These are phyloP conservation scores for Somion occarium DNA, from an alignment of 1,284 basidiomycete species.

Conservation along the genomic window DNA sequence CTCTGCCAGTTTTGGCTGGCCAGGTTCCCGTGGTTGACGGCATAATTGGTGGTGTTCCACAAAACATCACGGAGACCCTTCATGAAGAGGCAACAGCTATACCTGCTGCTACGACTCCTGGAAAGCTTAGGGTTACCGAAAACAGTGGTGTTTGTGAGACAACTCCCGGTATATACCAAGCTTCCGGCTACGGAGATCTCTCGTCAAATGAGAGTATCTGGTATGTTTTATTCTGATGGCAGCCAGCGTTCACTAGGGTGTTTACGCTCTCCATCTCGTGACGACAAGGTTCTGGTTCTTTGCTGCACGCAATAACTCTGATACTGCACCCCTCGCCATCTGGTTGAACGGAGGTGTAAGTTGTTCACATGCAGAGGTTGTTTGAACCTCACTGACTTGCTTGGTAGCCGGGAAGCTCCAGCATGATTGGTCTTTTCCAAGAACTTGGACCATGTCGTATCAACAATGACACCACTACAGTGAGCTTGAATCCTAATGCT, in stretches of 20 bases:
- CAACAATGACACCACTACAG: constrained; percentile 47
- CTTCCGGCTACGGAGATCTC: constrained; percentile 58
- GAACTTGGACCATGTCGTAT: constrained; percentile 63
- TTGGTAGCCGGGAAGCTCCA: constrained; percentile 54
- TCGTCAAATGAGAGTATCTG: constrained; percentile 49
- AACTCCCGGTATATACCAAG: constrained; percentile 51
- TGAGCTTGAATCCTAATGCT: constrained; percentile 51
- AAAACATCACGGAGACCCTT: constrained; percentile 7
- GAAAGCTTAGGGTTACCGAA: constrained; percentile 44
- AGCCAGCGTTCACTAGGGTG: neutral
- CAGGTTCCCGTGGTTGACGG: constrained; percentile 45
- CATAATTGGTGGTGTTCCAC: constrained; percentile 39
- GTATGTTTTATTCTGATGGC: constrained; percentile 26
- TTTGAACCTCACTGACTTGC: neutral
- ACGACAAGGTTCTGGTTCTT: constrained; percentile 63
- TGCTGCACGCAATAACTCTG: constrained; percentile 50
- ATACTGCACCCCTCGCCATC: constrained; percentile 52
- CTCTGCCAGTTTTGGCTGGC: constrained; percentile 10
- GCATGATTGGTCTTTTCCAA: constrained; percentile 66
- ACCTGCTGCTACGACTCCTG: constrained; percentile 36
- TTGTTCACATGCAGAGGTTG: constrained; percentile 3
- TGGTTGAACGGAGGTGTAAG: constrained; percentile 66
- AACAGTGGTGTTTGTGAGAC: constrained; percentile 58
- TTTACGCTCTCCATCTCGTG: neutral
- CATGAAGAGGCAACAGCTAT: constrained; percentile 1